A percentile compares a stretch with the other conserved stretches of the same genome.
phyloP scores from a whole-genome alignment of 345 rosid genomes.

The Eucalyptus shirleyi region DNA sequence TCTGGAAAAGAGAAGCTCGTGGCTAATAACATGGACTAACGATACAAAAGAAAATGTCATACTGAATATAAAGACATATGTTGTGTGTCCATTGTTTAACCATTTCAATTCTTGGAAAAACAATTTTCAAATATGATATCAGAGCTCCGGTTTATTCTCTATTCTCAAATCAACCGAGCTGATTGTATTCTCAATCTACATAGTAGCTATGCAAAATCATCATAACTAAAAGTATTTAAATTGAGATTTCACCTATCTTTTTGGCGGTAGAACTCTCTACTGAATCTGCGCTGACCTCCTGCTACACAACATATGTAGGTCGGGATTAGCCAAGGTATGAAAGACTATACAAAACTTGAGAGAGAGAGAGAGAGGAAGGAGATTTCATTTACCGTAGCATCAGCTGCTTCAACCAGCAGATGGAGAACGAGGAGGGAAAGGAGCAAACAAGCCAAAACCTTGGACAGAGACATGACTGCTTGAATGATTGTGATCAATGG shows the following conservation, averaged over 20 bases:
- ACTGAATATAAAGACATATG: not conserved
- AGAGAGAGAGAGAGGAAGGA: not conserved
- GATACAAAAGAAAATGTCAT: not conserved
- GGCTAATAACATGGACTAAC: not conserved
- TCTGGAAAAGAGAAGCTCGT: constrained; percentile 12
- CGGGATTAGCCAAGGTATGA: not conserved
- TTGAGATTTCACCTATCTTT: not conserved
- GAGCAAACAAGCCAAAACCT: not conserved
- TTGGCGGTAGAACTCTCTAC: not conserved
- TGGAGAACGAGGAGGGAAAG: not conserved
- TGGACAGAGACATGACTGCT: not conserved
- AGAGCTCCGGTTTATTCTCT: not conserved
- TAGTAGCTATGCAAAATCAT: not conserved
- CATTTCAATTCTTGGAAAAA: not conserved
- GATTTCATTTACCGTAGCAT: not conserved
- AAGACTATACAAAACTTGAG: not conserved
- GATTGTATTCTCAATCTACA: not conserved
- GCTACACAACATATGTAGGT: not conserved
- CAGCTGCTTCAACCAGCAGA: not conserved
- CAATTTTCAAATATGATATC: not conserved
- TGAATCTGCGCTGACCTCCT: not conserved
- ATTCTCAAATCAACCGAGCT: not conserved
- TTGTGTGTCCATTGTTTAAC: too few species aligned
- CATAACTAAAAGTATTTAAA: not conserved
- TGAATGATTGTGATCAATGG: not conserved